Base-by-base conservation (phyloP, 148 eudicot genomes). In the Nyssa sinensis region DNA sequence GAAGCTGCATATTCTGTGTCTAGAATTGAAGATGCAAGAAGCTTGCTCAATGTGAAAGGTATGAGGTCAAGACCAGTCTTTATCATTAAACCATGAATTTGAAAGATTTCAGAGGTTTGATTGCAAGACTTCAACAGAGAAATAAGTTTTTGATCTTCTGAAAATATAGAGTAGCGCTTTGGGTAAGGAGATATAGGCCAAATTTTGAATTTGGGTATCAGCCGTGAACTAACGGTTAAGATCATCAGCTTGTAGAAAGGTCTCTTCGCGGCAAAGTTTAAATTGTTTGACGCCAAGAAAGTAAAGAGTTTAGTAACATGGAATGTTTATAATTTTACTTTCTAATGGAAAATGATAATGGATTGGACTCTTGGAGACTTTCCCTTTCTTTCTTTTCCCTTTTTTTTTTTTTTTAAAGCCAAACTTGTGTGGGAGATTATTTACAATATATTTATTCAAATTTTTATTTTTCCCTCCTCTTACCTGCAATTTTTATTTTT, bases 21-120 rank as follows among this genome's bases (percentile, higher is more conserved):
- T 64, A 44, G 51, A 3, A 69, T 37, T 3, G 74, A 77, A 64
- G 76, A 68, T 30, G 84, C 86, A 10, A 84, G 78, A 55, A 84
- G 80, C 76, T 84, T 84, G 84, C 86, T 80, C 62, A 80, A 16
- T 12, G 66, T 64, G 62, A 84, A 84, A 14, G 73, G 63, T 16
- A 63, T 65, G 17, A 27, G 33, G 72, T 64, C 71, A 8, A 71
- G 62, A 19, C 82, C 84, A 37, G 79, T 62, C 67, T 84, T 84
- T 51, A 80, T 19, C 75, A 80, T 72, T 12, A 13, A 72, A 57
- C 79, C 73, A 51, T 84, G 86, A 32, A 84, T 75, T 71, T 80
- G 86, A 70, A 80, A 75, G 55, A 76, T 44, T 62, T 80, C 71
- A 60, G 77, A 74, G 68, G 44, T 72, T 51, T 70, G 37, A 47